These are phyloP conservation scores for Penicillium olsonii DNA, from an alignment of 2,329 filamentous ascomycete species.

Conservation along the genomic window DNA sequence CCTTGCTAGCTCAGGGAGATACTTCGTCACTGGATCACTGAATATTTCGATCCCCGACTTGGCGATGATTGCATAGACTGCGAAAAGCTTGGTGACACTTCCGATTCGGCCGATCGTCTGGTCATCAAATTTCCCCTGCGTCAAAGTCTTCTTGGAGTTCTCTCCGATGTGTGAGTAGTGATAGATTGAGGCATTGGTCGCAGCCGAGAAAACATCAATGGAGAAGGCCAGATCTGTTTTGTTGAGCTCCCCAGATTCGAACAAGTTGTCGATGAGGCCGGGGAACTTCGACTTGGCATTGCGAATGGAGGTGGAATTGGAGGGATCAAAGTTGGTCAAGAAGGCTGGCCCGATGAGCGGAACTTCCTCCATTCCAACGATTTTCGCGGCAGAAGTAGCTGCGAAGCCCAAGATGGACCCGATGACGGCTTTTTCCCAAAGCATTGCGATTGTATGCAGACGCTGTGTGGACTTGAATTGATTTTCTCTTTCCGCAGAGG, in stretches of 20 bases:
- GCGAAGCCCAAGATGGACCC: neutral
- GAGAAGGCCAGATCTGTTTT: constrained; percentile 6
- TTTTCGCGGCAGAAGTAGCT: constrained; percentile 1
- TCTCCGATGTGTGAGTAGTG: constrained; percentile 12
- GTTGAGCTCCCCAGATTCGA: constrained; percentile 2
- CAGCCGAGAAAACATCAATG: constrained; percentile 11
- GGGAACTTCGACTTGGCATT: constrained; percentile 3
- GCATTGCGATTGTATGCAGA: neutral
- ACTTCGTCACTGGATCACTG: constrained; percentile 8
- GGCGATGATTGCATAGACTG: constrained; percentile 11
- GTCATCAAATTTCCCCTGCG: constrained; percentile 8
- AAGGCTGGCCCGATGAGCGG: constrained; percentile 10
- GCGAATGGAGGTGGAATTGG: constrained; percentile 2
- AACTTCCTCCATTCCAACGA: constrained; percentile 6
- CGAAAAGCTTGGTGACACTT: constrained; percentile 5
- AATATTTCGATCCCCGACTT: constrained; percentile 10
- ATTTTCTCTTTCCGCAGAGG: neutral
- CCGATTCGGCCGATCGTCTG: constrained; percentile 12
- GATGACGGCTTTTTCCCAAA: neutral
- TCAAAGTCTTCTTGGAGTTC: neutral
- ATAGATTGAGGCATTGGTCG: constrained; percentile 10
- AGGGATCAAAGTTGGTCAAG: constrained; percentile 10
- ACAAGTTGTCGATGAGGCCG: constrained; percentile 2
- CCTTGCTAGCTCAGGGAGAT: constrained; percentile 7
- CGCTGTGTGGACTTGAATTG: neutral